phyloP scores from a whole-genome alignment of 1,139 yeast genomes.

The Yamadazyma aaseri region DNA sequence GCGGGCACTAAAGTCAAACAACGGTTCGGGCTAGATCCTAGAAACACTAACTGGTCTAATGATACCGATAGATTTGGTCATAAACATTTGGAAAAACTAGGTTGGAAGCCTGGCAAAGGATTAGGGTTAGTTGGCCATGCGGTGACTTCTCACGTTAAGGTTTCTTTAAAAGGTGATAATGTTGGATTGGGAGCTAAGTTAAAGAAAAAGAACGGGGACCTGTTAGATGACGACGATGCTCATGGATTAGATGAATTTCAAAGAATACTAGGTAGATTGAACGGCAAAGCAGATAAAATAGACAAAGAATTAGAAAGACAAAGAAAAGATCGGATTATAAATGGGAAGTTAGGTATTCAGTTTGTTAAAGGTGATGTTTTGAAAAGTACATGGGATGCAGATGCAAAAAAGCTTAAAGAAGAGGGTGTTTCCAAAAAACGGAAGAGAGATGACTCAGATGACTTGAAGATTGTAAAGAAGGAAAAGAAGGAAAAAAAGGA shows the following conservation, averaged over 20 bases:
- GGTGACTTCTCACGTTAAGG: constrained; percentile 77
- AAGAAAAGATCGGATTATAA: constrained; percentile 62
- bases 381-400: constrained; percentile 81
- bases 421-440: constrained; percentile 22
- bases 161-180: constrained; percentile 75
- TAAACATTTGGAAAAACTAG: constrained; percentile 73
- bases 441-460: constrained; percentile 21
- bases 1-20: constrained; percentile 84
- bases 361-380: constrained; percentile 84
- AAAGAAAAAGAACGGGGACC: constrained; percentile 52
- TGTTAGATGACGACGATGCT: constrained; percentile 75
- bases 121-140: constrained; percentile 70
- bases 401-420: constrained; percentile 40
- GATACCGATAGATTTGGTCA: constrained; percentile 85
- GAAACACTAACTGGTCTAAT: constrained; percentile 94
- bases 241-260: constrained; percentile 94
- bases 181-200: constrained; percentile 84
- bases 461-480: constrained; percentile 24
- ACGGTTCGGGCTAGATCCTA: constrained; percentile 87
- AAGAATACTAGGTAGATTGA: constrained; percentile 80
- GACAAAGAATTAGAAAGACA: constrained; percentile 61
- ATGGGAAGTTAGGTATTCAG: constrained; percentile 83
- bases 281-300: constrained; percentile 67
- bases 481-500: constrained; percentile 21
- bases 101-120: constrained; percentile 93